A percentile compares a stretch with the other conserved stretches of the same genome.
phyloP scores from a whole-genome alignment of 1,284 basidiomycete genomes.

The Ustilago sp. region DNA sequence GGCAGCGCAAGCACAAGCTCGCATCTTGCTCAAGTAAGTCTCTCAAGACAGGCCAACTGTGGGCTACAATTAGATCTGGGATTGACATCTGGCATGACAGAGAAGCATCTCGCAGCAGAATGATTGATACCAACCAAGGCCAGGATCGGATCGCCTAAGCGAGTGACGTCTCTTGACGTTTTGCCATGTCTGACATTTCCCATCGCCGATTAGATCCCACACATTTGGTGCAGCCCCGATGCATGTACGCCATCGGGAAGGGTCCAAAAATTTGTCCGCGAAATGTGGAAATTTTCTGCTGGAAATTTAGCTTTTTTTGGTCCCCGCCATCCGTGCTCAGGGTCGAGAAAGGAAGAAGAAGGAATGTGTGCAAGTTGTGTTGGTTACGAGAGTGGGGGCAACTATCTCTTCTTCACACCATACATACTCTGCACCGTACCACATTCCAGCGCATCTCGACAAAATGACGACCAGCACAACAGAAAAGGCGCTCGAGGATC shows the following conservation, averaged over 20 bases:
- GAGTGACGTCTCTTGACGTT: constrained; percentile 25
- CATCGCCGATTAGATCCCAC: constrained; percentile 24
- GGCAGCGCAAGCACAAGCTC: neutral
- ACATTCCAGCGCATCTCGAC: constrained; percentile 1
- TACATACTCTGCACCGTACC: constrained; percentile 7
- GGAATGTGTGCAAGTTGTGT: neutral
- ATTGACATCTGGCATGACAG: neutral
- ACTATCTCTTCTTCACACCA: constrained; percentile 1
- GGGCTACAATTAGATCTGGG: neutral
- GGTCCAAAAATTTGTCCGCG: constrained; percentile 35
- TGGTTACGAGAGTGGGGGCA: neutral
- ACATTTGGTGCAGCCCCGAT: neutral
- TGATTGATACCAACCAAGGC: too few relatives aligned
- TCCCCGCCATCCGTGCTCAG: too few relatives aligned
- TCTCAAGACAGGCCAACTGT: neutral
- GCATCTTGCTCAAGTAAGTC: neutral
- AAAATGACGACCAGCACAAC: constrained; percentile 37
- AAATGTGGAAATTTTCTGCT: constrained; percentile 11
- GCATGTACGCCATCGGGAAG: constrained; percentile 7
- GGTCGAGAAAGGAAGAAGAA: constrained; percentile 9
- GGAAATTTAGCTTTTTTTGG: constrained; percentile 15
- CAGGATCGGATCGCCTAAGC: constrained; percentile 46
- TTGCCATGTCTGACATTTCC: constrained; percentile 19
- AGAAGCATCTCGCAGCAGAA: neutral
- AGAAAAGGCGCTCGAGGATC: constrained; percentile 53